Evolutionary conservation across 805 yeast genomes (phyloP), one percentile per base, ranked within the genome.

Genomic region (Barnettozyma sp.): DNA sequence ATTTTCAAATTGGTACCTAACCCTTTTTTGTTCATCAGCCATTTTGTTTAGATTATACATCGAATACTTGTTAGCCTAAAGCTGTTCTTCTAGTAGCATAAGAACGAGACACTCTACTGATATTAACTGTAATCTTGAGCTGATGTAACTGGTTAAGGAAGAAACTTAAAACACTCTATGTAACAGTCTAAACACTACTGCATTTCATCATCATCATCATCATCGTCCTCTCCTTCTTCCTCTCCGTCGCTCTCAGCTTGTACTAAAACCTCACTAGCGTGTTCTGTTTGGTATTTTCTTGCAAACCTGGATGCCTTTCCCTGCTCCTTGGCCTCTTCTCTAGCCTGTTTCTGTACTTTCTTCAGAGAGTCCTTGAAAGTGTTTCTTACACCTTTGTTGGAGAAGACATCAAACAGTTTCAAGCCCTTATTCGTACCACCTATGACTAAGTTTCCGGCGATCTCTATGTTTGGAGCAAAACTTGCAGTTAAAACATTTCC

Each of bases 341-440:
- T 70, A 14, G 90, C 90, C 29, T 50, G 51, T 10, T 43, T 49
- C 62, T 81, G 85, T 34, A 82, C 58, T 2, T 54, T 56, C 34
- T 57, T 63, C 54, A 84, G 64, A 40, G 79, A 80, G 9, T 63
- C 68, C 32, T 70, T 73, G 60, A 90, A 80, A 3, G 82, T 63
- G 31, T 66, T 66, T 51, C 95, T 73, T 14, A 88, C 88, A 12
- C 90, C 70, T 42, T 74, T 66, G 63, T 92, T 92, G 35, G 85
- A 73, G 57, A 88, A 82, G 7, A 79, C 71, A 62, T 92, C 97
- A 95, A 97, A 92, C 64, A 92, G 72, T 64, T 87, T 88, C 58
- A 92, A 66, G 11, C 82, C 81, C 13, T 87, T 81, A 35, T 71
- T 70, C 28, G 82, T 85, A 52, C 98, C 98, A 48, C 96, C 97